Base-by-base conservation (phyloP, 495 filamentous ascomycete genomes). In the Daldinia bambusicola region DNA sequence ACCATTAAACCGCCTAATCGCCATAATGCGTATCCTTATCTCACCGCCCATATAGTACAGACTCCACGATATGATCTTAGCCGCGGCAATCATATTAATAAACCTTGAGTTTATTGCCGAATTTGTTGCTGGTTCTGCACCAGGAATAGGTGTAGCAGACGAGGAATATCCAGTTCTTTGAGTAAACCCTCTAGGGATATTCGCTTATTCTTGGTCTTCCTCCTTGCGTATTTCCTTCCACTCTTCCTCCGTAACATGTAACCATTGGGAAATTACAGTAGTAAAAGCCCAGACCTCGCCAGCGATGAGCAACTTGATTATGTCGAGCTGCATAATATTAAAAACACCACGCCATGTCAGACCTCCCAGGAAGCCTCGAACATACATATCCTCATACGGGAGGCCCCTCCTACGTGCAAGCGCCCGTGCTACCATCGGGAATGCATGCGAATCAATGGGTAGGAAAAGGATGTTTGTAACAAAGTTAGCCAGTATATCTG, bases 271-370 rank as follows among this genome's bases (percentile, higher is more conserved):
- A 10, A 76, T 34, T 9, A 72, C 14, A 34, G 72, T 77, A 12
- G 79, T 40, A 1, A 75, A 7, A 30, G 74, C 72, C 80, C 80
- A 82, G 30, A 75, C 53, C 51, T 77, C 76, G 10, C 75, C 74
- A 26, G 74, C 69, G 38, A 79, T 48, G 31, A 77, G 51, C 14
- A 81, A 69, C 40, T 77, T 69, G 13, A 77, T 10, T 41, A 77
- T 45, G 64, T 83, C 81, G 8, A 80, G 26, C 26, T 76, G 75
- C 18, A 80, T 45, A 31, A 79, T 62, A 51, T 82, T 83, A n/a
- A 71, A 34, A 38, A 78, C 37, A 50, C 63, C 78, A 38, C 74
- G 37, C 65, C 57, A 60, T 20, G 59, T 66, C 48, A 72, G 30
- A 14, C 66, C 71, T 45, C 66, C 69, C 43, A 74, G 26, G 26